phyloP scores from a whole-genome alignment of 2,329 filamentous ascomycete genomes.

The Neopestalotiopsis sp. region DNA sequence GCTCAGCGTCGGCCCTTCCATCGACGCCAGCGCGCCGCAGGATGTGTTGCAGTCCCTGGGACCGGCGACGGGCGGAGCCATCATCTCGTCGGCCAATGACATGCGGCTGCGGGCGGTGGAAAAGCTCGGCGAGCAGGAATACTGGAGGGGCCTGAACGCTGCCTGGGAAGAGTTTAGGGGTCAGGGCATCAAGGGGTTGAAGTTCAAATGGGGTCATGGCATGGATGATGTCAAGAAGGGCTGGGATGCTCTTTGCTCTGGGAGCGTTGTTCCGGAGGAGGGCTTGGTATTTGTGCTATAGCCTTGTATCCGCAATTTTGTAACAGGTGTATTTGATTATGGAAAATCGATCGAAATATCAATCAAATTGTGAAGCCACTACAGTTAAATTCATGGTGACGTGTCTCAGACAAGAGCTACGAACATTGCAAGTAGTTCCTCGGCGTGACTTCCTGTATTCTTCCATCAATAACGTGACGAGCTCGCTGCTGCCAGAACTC shows the following conservation, averaged over 20 bases:
- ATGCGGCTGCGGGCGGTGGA: constrained; percentile 30
- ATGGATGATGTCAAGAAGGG: constrained; percentile 33
- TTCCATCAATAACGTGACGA: too few species aligned
- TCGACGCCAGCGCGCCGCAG: constrained; percentile 23
- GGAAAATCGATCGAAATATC: too few species aligned
- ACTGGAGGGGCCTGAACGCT: constrained; percentile 24
- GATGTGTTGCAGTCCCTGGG: neutral
- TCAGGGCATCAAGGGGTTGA: constrained; percentile 29
- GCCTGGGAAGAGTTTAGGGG: constrained; percentile 29
- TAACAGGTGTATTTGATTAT: too few species aligned
- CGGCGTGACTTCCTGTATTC: too few species aligned
- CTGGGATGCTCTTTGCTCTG: constrained; percentile 33
- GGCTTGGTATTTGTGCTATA: constrained; percentile 31
- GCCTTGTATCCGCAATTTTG: neutral
- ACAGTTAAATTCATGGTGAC: too few species aligned
- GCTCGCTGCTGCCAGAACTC: too few species aligned
- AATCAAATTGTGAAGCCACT: too few species aligned
- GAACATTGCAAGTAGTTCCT: too few species aligned
- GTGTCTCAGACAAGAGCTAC: too few species aligned
- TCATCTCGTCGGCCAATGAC: constrained; percentile 24
- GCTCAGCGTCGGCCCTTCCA: constrained; percentile 28
- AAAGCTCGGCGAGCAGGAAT: constrained; percentile 30
- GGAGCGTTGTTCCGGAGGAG: constrained; percentile 31
- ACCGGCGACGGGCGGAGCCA: constrained; percentile 6
- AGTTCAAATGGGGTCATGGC: constrained; percentile 32